phyloP scores from a whole-genome alignment of 495 filamentous ascomycete species.

The Penicillium maclennaniae region DNA sequence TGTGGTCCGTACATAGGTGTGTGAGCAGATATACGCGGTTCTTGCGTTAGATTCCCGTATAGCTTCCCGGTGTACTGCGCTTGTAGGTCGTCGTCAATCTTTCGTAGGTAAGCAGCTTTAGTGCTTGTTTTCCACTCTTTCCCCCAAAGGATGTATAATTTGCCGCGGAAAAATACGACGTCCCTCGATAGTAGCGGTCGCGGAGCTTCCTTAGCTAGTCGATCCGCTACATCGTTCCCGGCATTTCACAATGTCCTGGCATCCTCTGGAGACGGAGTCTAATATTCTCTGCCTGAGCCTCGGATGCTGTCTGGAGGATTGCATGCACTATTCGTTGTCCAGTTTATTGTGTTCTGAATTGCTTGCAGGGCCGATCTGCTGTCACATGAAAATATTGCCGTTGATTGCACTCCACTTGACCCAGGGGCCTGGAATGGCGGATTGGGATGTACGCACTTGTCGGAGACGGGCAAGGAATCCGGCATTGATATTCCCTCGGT shows the following conservation, averaged over 20 bases:
- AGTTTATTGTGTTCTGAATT: too few relatives aligned
- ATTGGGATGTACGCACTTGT: too few relatives aligned
- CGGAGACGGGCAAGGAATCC: too few relatives aligned
- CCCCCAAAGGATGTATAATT: background rate
- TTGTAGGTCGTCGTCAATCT: conserved; percentile 2
- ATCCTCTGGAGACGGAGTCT: too few relatives aligned
- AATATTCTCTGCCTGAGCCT: too few relatives aligned
- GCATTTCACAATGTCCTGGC: conserved; percentile 4
- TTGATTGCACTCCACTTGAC: too few relatives aligned
- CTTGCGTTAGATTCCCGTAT: conserved; percentile 1
- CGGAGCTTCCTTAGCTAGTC: conserved; percentile 3
- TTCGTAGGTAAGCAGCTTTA: background rate
- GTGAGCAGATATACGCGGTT: conserved; percentile 4
- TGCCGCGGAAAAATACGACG: background rate
- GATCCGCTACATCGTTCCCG: conserved; percentile 5
- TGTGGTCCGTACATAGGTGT: conserved; percentile 3
- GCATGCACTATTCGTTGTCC: too few relatives aligned
- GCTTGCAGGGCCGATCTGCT: too few relatives aligned
- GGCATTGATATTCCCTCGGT: too few relatives aligned
- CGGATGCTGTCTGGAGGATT: too few relatives aligned
- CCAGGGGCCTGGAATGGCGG: too few relatives aligned
- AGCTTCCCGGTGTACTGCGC: background rate
- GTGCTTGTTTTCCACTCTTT: background rate
- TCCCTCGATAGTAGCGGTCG: conserved; percentile 2
- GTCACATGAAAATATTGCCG: too few relatives aligned